Conservation (phyloP, 2,329 filamentous ascomycete species). For the Monilinia fructicola region DNA sequence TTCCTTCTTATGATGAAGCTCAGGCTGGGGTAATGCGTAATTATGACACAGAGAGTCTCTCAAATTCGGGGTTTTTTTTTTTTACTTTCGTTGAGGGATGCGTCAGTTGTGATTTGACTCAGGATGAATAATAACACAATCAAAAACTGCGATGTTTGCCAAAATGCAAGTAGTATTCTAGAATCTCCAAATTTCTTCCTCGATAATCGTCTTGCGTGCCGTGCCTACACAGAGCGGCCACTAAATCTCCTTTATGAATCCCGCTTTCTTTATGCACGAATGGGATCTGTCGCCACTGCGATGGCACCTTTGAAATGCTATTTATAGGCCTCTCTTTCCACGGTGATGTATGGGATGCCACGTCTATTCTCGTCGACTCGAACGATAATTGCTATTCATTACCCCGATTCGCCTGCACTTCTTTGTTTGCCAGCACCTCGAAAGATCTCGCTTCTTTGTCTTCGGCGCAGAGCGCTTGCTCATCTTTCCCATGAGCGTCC, state of each 20-base stretch:
- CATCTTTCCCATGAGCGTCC: not conserved
- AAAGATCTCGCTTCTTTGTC: conserved; percentile 1
- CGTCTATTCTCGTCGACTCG: not conserved
- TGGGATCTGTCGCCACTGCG: not conserved
- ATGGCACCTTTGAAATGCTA: not conserved
- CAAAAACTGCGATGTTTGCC: not conserved
- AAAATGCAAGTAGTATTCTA: not conserved
- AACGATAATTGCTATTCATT: not conserved
- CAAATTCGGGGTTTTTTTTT: not conserved
- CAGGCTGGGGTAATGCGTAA: not conserved
- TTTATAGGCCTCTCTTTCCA: not conserved
- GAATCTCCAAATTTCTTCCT: not conserved
- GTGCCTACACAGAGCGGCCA: not conserved
- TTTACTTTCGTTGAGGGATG: not conserved
- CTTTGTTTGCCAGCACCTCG: not conserved
- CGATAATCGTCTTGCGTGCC: not conserved
- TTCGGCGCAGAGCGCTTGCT: not conserved
- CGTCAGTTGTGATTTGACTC: not conserved
- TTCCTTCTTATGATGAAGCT: not conserved
- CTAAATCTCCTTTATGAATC: conserved; percentile 3
- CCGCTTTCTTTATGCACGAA: not conserved
- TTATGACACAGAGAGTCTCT: not conserved
- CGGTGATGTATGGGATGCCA: not conserved
- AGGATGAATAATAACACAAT: conserved; percentile 6
- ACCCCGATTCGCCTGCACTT: not conserved